Percentiles rank a stretch among this genome's conserved stretches.
Conservation (phyloP, 1,284 basidiomycete genomes). For the Sparassis latifolia region DNA sequence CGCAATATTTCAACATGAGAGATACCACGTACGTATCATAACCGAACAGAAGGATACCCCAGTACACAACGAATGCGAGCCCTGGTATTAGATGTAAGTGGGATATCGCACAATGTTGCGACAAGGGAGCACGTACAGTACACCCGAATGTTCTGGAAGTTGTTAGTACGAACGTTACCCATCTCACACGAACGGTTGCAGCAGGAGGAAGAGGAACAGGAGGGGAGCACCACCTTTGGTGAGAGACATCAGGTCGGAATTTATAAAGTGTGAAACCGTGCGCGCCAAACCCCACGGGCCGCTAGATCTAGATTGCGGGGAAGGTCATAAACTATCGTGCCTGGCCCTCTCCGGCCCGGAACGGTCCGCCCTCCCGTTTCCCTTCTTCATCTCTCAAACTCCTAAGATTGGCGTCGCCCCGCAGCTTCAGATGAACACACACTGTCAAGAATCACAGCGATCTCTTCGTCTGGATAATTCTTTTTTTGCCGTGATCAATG, state of each 20-base stretch:
- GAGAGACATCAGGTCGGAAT: background rate
- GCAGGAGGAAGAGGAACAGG: slow-evolving; percentile 7
- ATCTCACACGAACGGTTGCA: slow-evolving; percentile 6
- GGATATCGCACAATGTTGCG: background rate
- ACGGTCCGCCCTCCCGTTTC: slow-evolving; percentile 10
- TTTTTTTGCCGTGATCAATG: too few species aligned
- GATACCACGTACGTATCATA: slow-evolving; percentile 58
- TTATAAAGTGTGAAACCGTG: slow-evolving; percentile 4
- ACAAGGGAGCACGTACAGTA: slow-evolving; percentile 39
- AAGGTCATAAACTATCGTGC: slow-evolving; percentile 11
- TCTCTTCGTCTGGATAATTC: too few species aligned
- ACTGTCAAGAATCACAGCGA: too few species aligned
- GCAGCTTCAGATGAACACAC: too few species aligned
- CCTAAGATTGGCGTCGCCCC: too few species aligned
- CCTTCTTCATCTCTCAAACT: too few species aligned
- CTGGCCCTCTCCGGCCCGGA: slow-evolving; percentile 5
- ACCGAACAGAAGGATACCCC: slow-evolving; percentile 77
- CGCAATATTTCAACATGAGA: background rate
- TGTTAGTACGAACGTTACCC: slow-evolving; percentile 1
- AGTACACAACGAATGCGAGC: slow-evolving; percentile 68
- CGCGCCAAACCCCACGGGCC: slow-evolving; percentile 12
- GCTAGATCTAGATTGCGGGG: slow-evolving; percentile 18
- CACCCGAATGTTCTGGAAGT: slow-evolving; percentile 50
- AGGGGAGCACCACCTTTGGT: slow-evolving; percentile 4
- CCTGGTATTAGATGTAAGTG: slow-evolving; percentile 30